phyloP scores from a whole-genome alignment of 179 eudicot genomes.

The Spergularia azorica region DNA sequence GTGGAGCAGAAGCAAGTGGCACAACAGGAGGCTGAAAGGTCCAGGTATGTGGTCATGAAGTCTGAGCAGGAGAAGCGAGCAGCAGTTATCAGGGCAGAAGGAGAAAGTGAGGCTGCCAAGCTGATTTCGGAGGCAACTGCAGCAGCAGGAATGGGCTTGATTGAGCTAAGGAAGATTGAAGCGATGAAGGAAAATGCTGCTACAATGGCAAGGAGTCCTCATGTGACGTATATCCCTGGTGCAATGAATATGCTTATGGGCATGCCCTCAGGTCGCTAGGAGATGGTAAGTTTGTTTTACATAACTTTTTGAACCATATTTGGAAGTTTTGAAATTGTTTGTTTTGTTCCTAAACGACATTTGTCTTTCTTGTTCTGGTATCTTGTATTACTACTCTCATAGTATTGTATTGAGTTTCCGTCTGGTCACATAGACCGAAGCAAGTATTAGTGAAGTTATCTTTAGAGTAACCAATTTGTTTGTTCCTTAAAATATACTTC shows the following conservation, averaged over 20 bases:
- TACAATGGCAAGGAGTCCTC: conserved; percentile 63
- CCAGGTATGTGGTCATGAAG: conserved; percentile 83
- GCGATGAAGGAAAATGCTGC: conserved; percentile 80
- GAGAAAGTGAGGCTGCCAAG: conserved; percentile 95
- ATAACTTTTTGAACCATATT: neutral
- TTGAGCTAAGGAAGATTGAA: conserved; percentile 94
- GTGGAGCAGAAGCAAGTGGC: conserved; percentile 99
- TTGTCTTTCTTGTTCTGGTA: neutral
- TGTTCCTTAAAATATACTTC: no score
- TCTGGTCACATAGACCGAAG: no score
- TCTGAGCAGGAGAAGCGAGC: conserved; percentile 96
- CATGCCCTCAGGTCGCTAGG: conserved; percentile 37
- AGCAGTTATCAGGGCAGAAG: conserved; percentile 93
- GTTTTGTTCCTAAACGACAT: neutral
- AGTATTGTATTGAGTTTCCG: no score
- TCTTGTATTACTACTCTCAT: neutral
- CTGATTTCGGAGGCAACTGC: conserved; percentile 90
- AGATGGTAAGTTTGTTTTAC: conserved; percentile 27
- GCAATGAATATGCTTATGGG: conserved; percentile 71
- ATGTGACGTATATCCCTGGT: conserved; percentile 67
- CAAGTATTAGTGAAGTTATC: no score
- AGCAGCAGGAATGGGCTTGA: conserved; percentile 79
- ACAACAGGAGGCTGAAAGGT: conserved; percentile 97
- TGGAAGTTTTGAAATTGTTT: neutral
- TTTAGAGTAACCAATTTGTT: no score